Conservation (phyloP, 306 rosid genomes). For the Sicyos baderoa region DNA sequence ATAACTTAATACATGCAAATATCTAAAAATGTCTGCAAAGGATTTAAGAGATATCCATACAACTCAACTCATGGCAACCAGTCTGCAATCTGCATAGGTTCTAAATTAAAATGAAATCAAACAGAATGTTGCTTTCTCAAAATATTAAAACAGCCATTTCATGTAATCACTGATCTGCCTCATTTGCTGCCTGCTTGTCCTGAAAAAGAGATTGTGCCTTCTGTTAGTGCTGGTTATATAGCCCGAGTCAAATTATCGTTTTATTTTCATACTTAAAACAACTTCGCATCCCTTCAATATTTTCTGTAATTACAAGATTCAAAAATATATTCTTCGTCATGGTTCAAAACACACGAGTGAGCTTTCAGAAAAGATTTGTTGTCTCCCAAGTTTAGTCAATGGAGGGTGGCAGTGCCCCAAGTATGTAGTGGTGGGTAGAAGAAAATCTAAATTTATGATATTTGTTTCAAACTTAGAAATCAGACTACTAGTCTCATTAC, state of each 20-base stretch:
- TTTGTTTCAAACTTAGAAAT: no score
- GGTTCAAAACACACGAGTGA: no score
- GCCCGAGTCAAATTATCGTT: not conserved
- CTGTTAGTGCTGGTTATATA: not conserved
- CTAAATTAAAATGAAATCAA: not conserved
- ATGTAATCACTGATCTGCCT: not conserved
- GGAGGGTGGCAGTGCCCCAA: no score
- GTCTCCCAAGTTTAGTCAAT: no score
- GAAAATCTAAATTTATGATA: not conserved
- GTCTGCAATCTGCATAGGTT: not conserved
- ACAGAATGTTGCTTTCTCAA: not conserved
- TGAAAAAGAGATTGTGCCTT: constrained; percentile 29
- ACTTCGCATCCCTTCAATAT: not conserved
- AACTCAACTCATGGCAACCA: not conserved
- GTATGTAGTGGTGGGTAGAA: no score
- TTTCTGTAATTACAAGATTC: not conserved
- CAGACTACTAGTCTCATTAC: not conserved
- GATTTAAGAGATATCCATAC: not conserved
- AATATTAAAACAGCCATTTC: not conserved
- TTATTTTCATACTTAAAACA: not conserved
- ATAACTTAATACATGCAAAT: no score
- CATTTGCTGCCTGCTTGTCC: constrained; percentile 28
- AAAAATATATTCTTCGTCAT: no score
- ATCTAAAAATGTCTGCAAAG: not conserved
- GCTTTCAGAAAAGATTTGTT: no score